Base-by-base conservation (phyloP, 208 protist species). In the Wallacemonas sp. region DNA sequence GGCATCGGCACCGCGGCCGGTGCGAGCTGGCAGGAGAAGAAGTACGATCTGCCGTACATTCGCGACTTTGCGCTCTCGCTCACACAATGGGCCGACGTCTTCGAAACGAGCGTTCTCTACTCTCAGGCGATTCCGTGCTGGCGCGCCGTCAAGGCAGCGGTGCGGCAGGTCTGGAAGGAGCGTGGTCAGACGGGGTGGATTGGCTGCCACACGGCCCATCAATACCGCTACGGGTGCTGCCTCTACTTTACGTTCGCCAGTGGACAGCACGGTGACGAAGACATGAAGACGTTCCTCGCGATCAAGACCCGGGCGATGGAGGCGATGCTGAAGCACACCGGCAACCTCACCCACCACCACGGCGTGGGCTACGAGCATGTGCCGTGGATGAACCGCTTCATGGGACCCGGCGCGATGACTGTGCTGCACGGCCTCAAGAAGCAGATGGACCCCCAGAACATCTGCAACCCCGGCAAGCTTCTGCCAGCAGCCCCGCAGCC, bases 331-430 rank as follows among this genome's bases (percentile, higher is more conserved):
- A 71, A 77, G 61, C 68, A 91, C 68, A 87, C 67, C 2, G 92
- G 89, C 53, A 94, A 91, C 65, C 81, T 97, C 26, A 87, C 92
- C 9, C 92, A 97, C 54, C 92, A 97, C 61, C 92, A 97, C 68
- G 92, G 92, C 37, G 87, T 97, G 64, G 92, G 92, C 37, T 97
- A 95, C 75, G 92, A 97, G 61, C 92, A 97, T 71, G 92, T 97
- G 62, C 89, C 92, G 54, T 97, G 92, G 90, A 95, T 97, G 89
- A 73, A 62, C 27, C 85, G 85, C 24, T 95, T 80, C 72, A 84
- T 93, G 72, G 88, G 88, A 17, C 70, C 70, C 9, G 79, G 78
- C 4, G 63, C 70, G 1, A 75, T 97, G 67, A 59, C 87, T 22
- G 44, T 94, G n/a, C 81, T 97, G 15, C 77, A 79, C 55, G 52